phyloP scores from a whole-genome alignment of 2,329 filamentous ascomycete genomes.

The Penicillium glabrum region DNA sequence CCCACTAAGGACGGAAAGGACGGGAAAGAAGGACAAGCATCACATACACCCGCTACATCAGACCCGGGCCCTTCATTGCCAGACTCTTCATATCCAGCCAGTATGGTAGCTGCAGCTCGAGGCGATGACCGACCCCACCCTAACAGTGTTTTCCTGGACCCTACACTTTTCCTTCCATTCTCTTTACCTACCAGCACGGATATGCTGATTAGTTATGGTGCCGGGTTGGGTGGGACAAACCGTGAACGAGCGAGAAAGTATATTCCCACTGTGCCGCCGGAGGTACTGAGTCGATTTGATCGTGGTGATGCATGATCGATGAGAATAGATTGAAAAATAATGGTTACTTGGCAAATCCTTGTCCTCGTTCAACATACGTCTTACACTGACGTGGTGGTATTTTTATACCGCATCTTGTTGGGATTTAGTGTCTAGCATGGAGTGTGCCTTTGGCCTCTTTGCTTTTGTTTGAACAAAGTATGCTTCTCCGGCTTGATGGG shows the following conservation, averaged over 20 bases:
- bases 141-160: slow-evolving; percentile 69
- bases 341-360: too few relatives aligned
- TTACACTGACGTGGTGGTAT: too few relatives aligned
- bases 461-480: not conserved
- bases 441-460: slow-evolving; percentile 3
- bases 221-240: slow-evolving; percentile 90
- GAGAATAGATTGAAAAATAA: not conserved
- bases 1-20: slow-evolving; percentile 16
- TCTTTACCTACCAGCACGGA: slow-evolving; percentile 94
- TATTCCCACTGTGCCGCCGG: slow-evolving; percentile 89
- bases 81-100: slow-evolving; percentile 25
- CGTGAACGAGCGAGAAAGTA: slow-evolving; percentile 91
- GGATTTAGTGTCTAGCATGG: too few relatives aligned
- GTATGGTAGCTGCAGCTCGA: slow-evolving; percentile 13
- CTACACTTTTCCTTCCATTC: slow-evolving; percentile 90
- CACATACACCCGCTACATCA: slow-evolving; percentile 20
- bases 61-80: slow-evolving; percentile 21
- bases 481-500: not conserved
- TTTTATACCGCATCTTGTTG: not conserved
- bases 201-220: slow-evolving; percentile 94
- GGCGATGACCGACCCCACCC: slow-evolving; percentile 30
- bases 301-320: slow-evolving; percentile 30
- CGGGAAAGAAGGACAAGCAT: not conserved
- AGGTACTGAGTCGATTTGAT: slow-evolving; percentile 88
- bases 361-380: too few relatives aligned